Base-by-base conservation (phyloP, 352 stramenopile species). In the Pythium myriotylum region DNA sequence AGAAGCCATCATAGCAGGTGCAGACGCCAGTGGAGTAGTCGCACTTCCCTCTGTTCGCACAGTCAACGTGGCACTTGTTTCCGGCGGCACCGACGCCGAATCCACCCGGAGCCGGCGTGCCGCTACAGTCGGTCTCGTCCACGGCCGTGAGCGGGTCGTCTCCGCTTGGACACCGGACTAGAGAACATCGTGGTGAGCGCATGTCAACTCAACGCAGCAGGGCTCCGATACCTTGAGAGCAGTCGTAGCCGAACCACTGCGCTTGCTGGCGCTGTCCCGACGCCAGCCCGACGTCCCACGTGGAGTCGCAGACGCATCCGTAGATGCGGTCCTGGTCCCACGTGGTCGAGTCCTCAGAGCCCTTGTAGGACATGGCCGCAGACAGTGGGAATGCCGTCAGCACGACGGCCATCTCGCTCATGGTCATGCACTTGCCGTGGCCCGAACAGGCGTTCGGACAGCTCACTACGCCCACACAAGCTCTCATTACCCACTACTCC, bases 181-280 rank as follows among this genome's bases (percentile, higher is more conserved):
- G 12, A 27, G 1, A 41, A 48, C 17, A 48, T 40, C 14, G 41
- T 2, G 23, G 37, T 14, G 1, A 59, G 32, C 22, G 24, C 49
- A 17, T 17, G 14, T 47, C 16, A 41, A 48, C n/a, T 48, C 5
- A 32, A 35, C 20, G 10, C 29, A 35, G 5, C 5, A 35, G 29
- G 29, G 29, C 29, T 35, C 29, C 5, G 13, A 6, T 43, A 43
- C 37, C 37, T 43, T 43, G 59, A 12, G 87, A 96, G 65, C 91
- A 98, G 51, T 96, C 89, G 17, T 81, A 63, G 7, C 90, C 90
- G 58, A 98, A 98, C 78, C 84, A 97, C 67, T 97, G 67, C 3
- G 86, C 70, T 32, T 85, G 73, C 61, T 98, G 92, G 3, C 73
- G 80, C 56, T 98, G 59, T 1, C 77, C 88, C 1, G 59, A 33